Evolutionary conservation across 768 basidiomycete species (phyloP), one percentile per base, ranked within the genome.

Genomic region (Leccinum arenicola): DNA sequence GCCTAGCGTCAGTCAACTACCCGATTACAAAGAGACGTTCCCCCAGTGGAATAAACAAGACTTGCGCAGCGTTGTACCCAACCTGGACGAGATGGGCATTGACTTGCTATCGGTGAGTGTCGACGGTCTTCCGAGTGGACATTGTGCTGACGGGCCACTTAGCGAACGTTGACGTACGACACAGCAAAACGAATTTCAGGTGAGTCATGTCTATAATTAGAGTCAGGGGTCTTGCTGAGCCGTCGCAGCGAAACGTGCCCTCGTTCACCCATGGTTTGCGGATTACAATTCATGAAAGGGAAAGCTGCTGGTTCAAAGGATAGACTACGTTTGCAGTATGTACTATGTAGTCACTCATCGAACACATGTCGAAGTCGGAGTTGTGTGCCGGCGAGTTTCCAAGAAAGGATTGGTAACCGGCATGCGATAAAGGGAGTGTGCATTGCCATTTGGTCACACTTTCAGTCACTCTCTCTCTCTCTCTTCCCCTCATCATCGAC

Each of bases 11-110:
- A 84, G 84, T 60, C 76, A 80, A 53, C 75, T 99, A 55, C 94
- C 96, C 3, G 97, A 98, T 72, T 98, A 96, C 81, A 98, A 98
- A 77, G 73, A 92, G 4, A 88, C 95, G 9, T 98, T 99, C 84
- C 97, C 97, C 0, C 92, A 93, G 73, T 99, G 97, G 97, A 83
- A 84, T 33, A 76, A 78, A 43, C 87, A 91, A 64, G 89, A 95
- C 58, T 76, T 99, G 31, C 74, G 68, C 67, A 78, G 72, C 70
- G 80, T 79, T 23, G 87, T 95, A 12, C 83, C 86, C 17, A 80
- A 82, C 48, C 75, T 98, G 52, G 93, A 95, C 69, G 82, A 84
- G 11, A 78, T 75, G 56, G 94, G 92, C n/a, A 74, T 93, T 53
- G 94, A 96, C 66, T 73, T 95, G 61, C 77, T 96, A 27, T 83